These are phyloP conservation scores for Aciculoconidium aculeatum DNA, from an alignment of 805 yeast species.

Conservation along the genomic window DNA sequence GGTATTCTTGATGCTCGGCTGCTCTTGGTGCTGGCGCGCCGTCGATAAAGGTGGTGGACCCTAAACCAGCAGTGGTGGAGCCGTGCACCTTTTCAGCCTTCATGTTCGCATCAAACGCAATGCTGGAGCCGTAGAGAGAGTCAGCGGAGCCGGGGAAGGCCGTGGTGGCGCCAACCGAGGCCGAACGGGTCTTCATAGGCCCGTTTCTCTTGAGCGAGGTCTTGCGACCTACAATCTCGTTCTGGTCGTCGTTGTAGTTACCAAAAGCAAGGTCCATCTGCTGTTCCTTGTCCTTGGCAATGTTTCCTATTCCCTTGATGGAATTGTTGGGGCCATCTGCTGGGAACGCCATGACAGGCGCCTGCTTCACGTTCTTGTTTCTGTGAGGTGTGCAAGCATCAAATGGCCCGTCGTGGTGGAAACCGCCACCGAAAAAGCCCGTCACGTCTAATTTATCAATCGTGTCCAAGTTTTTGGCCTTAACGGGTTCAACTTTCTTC, in stretches of 20 bases:
- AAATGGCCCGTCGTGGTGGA: slow-evolving; percentile 98
- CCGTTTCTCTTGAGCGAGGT: slow-evolving; percentile 8
- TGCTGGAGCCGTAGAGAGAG: slow-evolving; percentile 29
- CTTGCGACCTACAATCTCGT: slow-evolving; percentile 31
- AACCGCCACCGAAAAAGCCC: slow-evolving; percentile 87
- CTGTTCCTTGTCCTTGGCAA: slow-evolving; percentile 39
- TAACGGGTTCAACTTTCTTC: slow-evolving; percentile 38
- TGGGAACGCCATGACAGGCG: slow-evolving; percentile 95
- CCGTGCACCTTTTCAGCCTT: slow-evolving; percentile 81
- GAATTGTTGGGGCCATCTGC: slow-evolving; percentile 91
- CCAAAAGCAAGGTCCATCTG: slow-evolving; percentile 79
- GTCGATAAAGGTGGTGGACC: slow-evolving; percentile 86
- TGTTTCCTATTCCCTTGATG: slow-evolving; percentile 57
- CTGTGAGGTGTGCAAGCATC: slow-evolving; percentile 98
- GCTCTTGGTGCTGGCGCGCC: slow-evolving; percentile 86
- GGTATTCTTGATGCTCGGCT: slow-evolving; percentile 19
- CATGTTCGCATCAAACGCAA: slow-evolving; percentile 63
- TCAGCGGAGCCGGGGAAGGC: slow-evolving; percentile 15
- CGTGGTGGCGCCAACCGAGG: slow-evolving; percentile 11
- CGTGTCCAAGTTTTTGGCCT: slow-evolving; percentile 78
- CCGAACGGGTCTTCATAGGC: slow-evolving; percentile 5
- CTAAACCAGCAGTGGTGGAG: slow-evolving; percentile 78
- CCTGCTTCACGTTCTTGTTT: slow-evolving; percentile 65
- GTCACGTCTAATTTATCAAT: slow-evolving; percentile 96
- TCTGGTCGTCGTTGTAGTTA: slow-evolving; percentile 43